Evolutionary conservation across 495 filamentous ascomycete genomes (phyloP).

Genomic region (Hypomontagnella monticulosa): DNA sequence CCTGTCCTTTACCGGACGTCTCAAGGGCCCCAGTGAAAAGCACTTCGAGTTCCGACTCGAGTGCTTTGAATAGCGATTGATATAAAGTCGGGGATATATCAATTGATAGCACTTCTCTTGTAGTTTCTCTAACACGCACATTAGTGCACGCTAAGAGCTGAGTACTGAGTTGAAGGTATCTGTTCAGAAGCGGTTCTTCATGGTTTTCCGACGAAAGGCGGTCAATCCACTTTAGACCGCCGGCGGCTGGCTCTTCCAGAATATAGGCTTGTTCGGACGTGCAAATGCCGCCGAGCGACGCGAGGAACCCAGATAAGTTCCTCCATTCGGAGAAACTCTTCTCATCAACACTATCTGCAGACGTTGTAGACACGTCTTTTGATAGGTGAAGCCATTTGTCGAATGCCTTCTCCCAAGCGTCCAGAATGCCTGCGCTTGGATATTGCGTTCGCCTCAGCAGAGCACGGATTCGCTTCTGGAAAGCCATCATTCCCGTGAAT

Average conservation of each 20-base stretch:
- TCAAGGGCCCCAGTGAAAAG: conserved; percentile 64
- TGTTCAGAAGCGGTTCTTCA: conserved; percentile 65
- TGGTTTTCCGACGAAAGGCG: conserved; percentile 65
- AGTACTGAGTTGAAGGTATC: conserved; percentile 68
- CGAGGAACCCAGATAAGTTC: conserved; percentile 72
- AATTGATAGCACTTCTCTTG: conserved; percentile 67
- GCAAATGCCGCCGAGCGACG: conserved; percentile 71
- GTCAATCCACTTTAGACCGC: conserved; percentile 70
- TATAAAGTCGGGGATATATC: conserved; percentile 68
- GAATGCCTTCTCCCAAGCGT: conserved; percentile 71
- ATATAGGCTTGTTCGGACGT: conserved; percentile 65
- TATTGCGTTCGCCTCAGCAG: conserved; percentile 67
- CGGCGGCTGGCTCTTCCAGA: conserved; percentile 64
- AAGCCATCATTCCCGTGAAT: conserved; percentile 71
- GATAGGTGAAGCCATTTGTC: conserved; percentile 67
- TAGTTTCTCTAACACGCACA: conserved; percentile 69
- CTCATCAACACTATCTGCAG: conserved; percentile 61
- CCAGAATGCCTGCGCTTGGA: conserved; percentile 67
- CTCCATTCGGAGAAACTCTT: conserved; percentile 68
- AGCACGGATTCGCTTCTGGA: conserved; percentile 68
- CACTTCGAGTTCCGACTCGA: conserved; percentile 68
- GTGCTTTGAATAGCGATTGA: conserved; percentile 66
- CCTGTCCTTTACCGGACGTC: conserved; percentile 60
- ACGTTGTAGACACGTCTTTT: conserved; percentile 64
- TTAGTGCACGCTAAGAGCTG: conserved; percentile 69